phyloP scores from a whole-genome alignment of 345 rosid species.

The Corymbia maculata region DNA sequence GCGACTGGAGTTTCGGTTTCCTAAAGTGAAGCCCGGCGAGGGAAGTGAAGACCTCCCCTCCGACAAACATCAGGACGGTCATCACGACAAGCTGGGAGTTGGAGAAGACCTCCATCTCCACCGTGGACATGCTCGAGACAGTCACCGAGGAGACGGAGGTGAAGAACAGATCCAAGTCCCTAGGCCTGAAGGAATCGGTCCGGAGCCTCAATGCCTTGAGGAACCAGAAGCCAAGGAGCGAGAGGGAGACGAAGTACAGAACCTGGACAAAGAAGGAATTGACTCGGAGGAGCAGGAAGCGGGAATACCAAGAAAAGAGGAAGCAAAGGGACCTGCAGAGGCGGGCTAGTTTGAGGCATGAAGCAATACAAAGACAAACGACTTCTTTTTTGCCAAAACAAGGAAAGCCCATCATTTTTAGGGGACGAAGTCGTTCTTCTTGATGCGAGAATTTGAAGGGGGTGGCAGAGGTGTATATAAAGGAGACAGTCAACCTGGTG shows the following conservation, averaged over 20 bases:
- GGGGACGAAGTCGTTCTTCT: neutral
- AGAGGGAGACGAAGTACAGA: conserved; percentile 21
- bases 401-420: neutral
- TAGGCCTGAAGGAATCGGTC: conserved; percentile 16
- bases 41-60: conserved; percentile 66
- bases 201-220: conserved; percentile 14
- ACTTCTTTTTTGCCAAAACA: neutral
- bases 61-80: conserved; percentile 43
- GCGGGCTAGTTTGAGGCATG: neutral
- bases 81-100: conserved; percentile 46
- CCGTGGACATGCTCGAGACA: conserved; percentile 63
- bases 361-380: neutral
- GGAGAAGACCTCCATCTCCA: conserved; percentile 80
- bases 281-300: neutral
- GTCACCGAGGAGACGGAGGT: conserved; percentile 59
- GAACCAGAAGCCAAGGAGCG: conserved; percentile 24
- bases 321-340: neutral
- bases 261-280: conserved; percentile 28
- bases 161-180: conserved; percentile 46
- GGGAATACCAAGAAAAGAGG: neutral
- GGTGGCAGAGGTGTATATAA: neutral
- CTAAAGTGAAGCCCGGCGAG: neutral
- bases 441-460: neutral
- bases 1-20: neutral
- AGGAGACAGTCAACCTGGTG: neutral